phyloP scores from a whole-genome alignment of 768 basidiomycete genomes.

The Rubroboletus pulcherrimus region DNA sequence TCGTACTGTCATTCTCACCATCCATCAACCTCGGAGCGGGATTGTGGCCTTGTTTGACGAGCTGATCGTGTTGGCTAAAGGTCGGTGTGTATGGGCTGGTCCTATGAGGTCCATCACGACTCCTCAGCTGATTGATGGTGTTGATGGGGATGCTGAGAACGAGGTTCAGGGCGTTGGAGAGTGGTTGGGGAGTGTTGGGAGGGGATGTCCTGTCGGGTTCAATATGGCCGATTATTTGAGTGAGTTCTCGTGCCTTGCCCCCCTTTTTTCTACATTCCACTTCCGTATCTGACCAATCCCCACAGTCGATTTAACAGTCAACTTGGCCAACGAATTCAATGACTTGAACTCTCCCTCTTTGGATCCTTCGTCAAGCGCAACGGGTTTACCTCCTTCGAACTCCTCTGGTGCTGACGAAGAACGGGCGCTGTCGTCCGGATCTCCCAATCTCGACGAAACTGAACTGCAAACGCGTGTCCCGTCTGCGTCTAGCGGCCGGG shows the following conservation, averaged over 20 bases:
- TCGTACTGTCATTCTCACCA: constrained; percentile 94
- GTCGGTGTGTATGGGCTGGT: constrained; percentile 47
- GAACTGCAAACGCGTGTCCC: constrained; percentile 44
- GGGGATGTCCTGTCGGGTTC: constrained; percentile 87
- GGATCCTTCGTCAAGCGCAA: constrained; percentile 20
- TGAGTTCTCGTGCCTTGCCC: constrained; percentile 37
- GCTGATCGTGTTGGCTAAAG: constrained; percentile 78
- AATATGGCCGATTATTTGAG: constrained; percentile 97
- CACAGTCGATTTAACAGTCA: constrained; percentile 71
- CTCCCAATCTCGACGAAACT: constrained; percentile 43
- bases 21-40: constrained; percentile 97
- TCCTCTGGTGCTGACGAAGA: constrained; percentile 65
- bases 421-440: constrained; percentile 47
- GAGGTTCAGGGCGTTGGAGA: constrained; percentile 34
- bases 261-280: neutral
- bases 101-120: constrained; percentile 21
- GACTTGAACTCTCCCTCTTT: constrained; percentile 35
- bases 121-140: constrained; percentile 4
- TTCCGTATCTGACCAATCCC: constrained; percentile 2
- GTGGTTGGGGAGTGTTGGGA: constrained; percentile 76
- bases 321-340: constrained; percentile 42
- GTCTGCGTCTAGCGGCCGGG: constrained; percentile 31
- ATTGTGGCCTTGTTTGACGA: constrained; percentile 96
- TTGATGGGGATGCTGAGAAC: constrained; percentile 8
- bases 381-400: constrained; percentile 35